These are phyloP conservation scores for Anthracocystis panici-leucophaei DNA, from an alignment of 1,284 basidiomycete species.

Conservation along the genomic window DNA sequence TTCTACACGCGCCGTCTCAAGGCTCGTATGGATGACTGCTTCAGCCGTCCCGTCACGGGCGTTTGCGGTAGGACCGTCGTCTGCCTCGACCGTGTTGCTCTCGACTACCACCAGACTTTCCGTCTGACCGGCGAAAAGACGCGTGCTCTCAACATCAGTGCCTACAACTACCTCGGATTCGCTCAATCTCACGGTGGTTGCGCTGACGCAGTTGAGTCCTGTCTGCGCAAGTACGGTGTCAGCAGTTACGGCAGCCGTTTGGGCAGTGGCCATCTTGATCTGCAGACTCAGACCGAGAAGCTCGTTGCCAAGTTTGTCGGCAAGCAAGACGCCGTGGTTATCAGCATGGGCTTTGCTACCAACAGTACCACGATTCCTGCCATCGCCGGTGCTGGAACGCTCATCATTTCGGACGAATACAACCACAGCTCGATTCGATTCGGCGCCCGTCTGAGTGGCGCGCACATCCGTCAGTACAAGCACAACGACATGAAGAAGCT, in stretches of 20 bases:
- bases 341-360: slow-evolving; percentile 97
- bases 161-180: slow-evolving; percentile 99
- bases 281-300: slow-evolving; percentile 85
- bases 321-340: slow-evolving; percentile 86
- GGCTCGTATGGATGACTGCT: slow-evolving; percentile 93
- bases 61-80: slow-evolving; percentile 94
- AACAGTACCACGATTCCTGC: slow-evolving; percentile 96
- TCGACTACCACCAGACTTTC: slow-evolving; percentile 85
- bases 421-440: slow-evolving; percentile 97
- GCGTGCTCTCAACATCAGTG: slow-evolving; percentile 93
- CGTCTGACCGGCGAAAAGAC: slow-evolving; percentile 82
- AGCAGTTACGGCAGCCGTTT: slow-evolving; percentile 82
- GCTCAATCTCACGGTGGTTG: slow-evolving; percentile 93
- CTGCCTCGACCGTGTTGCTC: slow-evolving; percentile 84
- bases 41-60: slow-evolving; percentile 90
- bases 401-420: slow-evolving; percentile 96
- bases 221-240: slow-evolving; percentile 74
- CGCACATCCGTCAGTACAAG: slow-evolving; percentile 92
- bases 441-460: slow-evolving; percentile 89
- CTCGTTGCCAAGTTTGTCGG: slow-evolving; percentile 92
- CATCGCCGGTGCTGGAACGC: slow-evolving; percentile 87
- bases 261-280: slow-evolving; percentile 84
- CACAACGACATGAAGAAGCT: slow-evolving; percentile 93
- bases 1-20: slow-evolving; percentile 98
- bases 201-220: slow-evolving; percentile 85